Conservation (phyloP, 106 monocot genomes). For the Alisma plantagoaquatica region DNA sequence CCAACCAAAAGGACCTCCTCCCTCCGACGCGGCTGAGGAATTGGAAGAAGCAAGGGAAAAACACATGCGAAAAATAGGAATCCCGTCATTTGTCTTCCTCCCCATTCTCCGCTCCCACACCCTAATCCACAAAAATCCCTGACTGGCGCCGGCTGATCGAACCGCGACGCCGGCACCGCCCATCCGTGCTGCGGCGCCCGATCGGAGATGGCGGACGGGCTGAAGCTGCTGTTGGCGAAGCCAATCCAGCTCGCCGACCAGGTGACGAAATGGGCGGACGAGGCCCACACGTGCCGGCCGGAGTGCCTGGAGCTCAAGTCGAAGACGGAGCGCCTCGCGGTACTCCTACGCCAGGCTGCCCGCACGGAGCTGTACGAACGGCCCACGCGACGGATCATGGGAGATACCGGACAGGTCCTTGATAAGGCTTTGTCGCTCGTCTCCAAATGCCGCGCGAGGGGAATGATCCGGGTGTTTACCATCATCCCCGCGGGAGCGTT, state of each 20-base stretch:
- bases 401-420: constrained; percentile 57
- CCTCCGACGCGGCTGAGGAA: no score
- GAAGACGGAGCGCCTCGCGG: constrained; percentile 53
- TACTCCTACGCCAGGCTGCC: constrained; percentile 77
- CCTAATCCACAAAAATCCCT: no score
- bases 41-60: no score
- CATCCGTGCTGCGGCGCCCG: no score
- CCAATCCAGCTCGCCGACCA: constrained; percentile 69
- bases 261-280: constrained; percentile 45
- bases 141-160: no score
- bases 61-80: no score
- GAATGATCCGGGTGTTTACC: constrained; percentile 58
- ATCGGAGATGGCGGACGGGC: no score
- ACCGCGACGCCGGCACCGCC: no score
- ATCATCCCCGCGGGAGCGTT: constrained; percentile 58
- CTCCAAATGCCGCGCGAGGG: constrained; percentile 38
- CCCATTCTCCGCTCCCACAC: no score
- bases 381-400: constrained; percentile 75
- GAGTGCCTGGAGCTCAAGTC: constrained; percentile 62
- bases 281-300: constrained; percentile 24
- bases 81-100: no score
- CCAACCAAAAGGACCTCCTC: no score
- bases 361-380: constrained; percentile 73
- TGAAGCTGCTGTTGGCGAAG: no score
- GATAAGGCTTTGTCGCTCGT: constrained; percentile 55